Conservation (phyloP, 2,329 filamentous ascomycete genomes). For the Colletotrichum nymphaeae region DNA sequence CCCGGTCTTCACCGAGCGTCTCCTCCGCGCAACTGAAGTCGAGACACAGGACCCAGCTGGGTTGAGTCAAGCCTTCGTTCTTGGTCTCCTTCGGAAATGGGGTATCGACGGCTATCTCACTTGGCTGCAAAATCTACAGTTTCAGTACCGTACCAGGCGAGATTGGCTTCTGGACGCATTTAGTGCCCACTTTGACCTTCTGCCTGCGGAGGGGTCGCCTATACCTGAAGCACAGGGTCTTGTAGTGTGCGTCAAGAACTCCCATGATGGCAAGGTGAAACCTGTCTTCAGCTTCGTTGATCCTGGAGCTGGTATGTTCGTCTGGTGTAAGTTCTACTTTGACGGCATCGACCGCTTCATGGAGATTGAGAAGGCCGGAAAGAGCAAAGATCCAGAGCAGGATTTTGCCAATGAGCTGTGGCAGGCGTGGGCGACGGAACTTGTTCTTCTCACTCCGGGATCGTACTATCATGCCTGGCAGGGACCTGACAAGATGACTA, state of each 20-base stretch:
- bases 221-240: slow-evolving; percentile 34
- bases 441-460: slow-evolving; percentile 44
- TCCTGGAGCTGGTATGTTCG: slow-evolving; percentile 46
- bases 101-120: slow-evolving; percentile 79
- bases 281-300: slow-evolving; percentile 45
- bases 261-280: background rate
- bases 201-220: slow-evolving; percentile 36
- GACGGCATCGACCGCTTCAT: slow-evolving; percentile 31
- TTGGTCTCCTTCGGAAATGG: slow-evolving; percentile 67
- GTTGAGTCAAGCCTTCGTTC: slow-evolving; percentile 63
- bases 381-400: slow-evolving; percentile 39
- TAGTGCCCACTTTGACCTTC: slow-evolving; percentile 35
- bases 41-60: slow-evolving; percentile 77
- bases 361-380: slow-evolving; percentile 36
- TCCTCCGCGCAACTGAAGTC: slow-evolving; percentile 50
- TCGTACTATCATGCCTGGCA: slow-evolving; percentile 48
- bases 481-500: slow-evolving; percentile 40
- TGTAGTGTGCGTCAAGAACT: slow-evolving; percentile 37
- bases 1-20: slow-evolving; percentile 42
- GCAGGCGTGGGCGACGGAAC: slow-evolving; percentile 35
- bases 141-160: slow-evolving; percentile 75
- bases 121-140: slow-evolving; percentile 77
- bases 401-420: slow-evolving; percentile 40
- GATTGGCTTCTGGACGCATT: slow-evolving; percentile 72
- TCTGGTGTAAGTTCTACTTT: slow-evolving; percentile 46